Conservation (phyloP, 2,329 filamentous ascomycete species). For the Ceratocystis lukuohia region DNA sequence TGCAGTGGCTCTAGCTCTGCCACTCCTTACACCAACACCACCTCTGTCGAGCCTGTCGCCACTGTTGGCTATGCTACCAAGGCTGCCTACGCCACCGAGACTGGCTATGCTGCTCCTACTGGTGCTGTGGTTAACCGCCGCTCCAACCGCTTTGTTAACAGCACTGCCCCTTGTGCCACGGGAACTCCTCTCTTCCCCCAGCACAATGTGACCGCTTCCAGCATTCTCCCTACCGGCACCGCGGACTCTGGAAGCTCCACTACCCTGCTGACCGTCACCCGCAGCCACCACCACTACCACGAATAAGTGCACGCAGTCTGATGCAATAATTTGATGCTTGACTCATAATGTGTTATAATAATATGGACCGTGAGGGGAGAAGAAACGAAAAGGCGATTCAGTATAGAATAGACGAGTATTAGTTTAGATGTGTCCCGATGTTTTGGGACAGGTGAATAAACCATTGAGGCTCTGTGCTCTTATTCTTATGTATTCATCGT, state of each 20-base stretch:
- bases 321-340: background rate
- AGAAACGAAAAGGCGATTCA: background rate
- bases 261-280: background rate
- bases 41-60: background rate
- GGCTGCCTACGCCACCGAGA: background rate
- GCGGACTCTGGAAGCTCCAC: background rate
- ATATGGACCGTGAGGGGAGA: background rate
- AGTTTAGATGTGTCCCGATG: background rate
- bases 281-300: background rate
- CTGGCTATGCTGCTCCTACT: background rate
- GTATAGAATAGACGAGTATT: slow-evolving; percentile 8
- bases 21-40: background rate
- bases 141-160: background rate
- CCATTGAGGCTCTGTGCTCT: background rate
- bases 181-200: background rate
- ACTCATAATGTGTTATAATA: background rate
- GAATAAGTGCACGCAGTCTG: background rate
- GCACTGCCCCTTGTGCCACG: background rate
- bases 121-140: background rate
- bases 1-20: background rate
- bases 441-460: background rate
- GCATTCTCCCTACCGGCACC: background rate
- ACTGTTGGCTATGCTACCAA: background rate
- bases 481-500: background rate
- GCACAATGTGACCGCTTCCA: background rate